Conservation (phyloP, 768 basidiomycete species). For the Scleroderma citrinum region DNA sequence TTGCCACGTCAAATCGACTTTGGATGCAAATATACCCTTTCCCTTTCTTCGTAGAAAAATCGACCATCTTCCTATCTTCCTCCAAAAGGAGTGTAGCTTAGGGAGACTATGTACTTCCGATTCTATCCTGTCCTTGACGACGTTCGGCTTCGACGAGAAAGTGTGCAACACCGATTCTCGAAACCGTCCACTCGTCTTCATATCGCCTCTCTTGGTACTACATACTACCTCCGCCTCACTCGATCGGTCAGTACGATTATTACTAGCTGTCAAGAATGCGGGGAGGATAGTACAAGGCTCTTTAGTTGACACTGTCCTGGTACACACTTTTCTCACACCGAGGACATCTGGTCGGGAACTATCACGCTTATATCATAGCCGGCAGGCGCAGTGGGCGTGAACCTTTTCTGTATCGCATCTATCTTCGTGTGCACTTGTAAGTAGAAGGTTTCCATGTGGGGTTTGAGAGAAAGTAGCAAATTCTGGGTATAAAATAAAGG, state of each 20-base stretch:
- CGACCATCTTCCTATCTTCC: no score
- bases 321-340: slow-evolving; percentile 38
- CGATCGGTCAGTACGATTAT: slow-evolving; percentile 34
- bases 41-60: no score
- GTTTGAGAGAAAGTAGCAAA: slow-evolving; percentile 45
- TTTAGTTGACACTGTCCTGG: slow-evolving; percentile 41
- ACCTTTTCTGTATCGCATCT: slow-evolving; percentile 56
- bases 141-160: slow-evolving; percentile 51
- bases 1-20: no score
- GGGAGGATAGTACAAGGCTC: slow-evolving; percentile 46
- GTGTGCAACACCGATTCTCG: slow-evolving; percentile 60
- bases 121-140: slow-evolving; percentile 45
- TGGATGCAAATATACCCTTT: no score
- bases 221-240: slow-evolving; percentile 34
- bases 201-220: no score
- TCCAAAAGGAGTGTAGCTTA: no score
- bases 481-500: slow-evolving; percentile 40
- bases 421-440: slow-evolving; percentile 43
- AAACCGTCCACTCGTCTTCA: no score
- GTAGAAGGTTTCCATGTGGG: slow-evolving; percentile 46
- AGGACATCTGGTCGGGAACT: slow-evolving; percentile 37
- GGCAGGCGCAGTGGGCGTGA: slow-evolving; percentile 42
- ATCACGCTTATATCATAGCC: slow-evolving; percentile 47
- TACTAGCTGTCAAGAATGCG: slow-evolving; percentile 53
- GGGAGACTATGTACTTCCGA: no score